Conservation (phyloP, 2,329 filamentous ascomycete genomes). For the Rosellinia necatrix region DNA sequence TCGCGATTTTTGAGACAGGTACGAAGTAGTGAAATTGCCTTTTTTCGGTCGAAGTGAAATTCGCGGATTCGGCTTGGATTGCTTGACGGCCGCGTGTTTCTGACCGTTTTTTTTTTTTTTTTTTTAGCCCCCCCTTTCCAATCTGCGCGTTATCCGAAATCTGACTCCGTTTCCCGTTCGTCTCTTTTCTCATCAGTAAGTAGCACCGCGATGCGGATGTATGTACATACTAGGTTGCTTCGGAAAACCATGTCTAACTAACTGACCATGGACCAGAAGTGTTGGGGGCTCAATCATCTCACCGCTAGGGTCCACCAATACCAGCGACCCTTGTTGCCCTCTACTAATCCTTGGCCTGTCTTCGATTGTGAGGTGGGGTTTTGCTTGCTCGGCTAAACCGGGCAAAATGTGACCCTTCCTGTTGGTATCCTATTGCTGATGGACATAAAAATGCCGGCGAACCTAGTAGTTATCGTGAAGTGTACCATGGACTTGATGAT, state of each 20-base stretch:
- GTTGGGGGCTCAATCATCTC: constrained; percentile 21
- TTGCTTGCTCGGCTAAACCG: constrained; percentile 18
- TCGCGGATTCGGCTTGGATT: constrained; percentile 1
- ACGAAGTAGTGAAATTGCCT: too few relatives aligned
- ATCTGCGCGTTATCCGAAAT: too few relatives aligned
- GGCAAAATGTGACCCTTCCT: constrained; percentile 20
- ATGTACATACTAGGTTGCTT: constrained; percentile 13
- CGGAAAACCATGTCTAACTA: too few relatives aligned
- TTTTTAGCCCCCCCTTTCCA: background rate
- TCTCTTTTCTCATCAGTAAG: background rate
- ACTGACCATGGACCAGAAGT: constrained; percentile 3
- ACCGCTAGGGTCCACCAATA: constrained; percentile 11
- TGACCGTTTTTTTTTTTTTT: constrained; percentile 5
- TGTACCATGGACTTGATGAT: too few relatives aligned
- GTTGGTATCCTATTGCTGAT: constrained; percentile 1
- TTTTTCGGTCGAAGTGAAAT: too few relatives aligned
- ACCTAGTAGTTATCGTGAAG: too few relatives aligned
- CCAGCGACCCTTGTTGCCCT: constrained; percentile 10
- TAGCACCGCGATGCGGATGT: background rate
- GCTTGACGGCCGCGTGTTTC: background rate
- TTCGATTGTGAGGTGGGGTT: background rate
- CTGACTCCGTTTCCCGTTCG: background rate
- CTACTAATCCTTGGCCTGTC: constrained; percentile 9
- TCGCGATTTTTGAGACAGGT: constrained; percentile 5
- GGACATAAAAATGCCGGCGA: background rate